Base-by-base conservation (phyloP, 371 early-diverging fungal genomes). In the Parasitella parasitica region DNA sequence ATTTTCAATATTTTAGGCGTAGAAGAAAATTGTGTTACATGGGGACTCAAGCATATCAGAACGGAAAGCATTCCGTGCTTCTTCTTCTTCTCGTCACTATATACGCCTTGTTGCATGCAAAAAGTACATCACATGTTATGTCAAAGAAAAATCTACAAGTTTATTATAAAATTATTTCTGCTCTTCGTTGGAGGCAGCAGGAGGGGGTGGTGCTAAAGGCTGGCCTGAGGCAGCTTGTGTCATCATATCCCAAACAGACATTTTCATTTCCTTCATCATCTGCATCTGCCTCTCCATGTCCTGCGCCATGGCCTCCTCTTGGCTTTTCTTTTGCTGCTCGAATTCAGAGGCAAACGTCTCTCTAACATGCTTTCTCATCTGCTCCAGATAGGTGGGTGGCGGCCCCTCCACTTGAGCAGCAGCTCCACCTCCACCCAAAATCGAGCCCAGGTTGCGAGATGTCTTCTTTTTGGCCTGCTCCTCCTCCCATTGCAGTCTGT, bases 211-310 rank as follows among this genome's bases (percentile, higher is more conserved):
- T n/a, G 46, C 49, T 24, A 69, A 38, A 35, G 70, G 70, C 55
- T 69, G 70, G 22, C 65, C 70, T 61, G 75, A 69, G 27, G 78
- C 71, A 30, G 70, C 75, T 67, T 87, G 80, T 18, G 83, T 68
- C 76, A 88, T 70, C 70, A 89, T 67, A 50, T 88, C 82, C 89
- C 88, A 87, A 22, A 88, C 72, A 6, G 90, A 87, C 81, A 86
- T 80, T 70, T 87, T 89, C 85, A 86, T 87, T 66, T 86, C 86
- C 72, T 83, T 82, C 73, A 84, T 69, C 66, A 82, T 80, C 51
- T 72, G 70, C 68, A 69, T 78, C 66, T 84, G 81, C 51, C 57
- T 72, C 63, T 82, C 78, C 65, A 81, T 78, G 55, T 85, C 84
- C 55, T 84, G 78, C 69, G 84, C 81, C 72, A 81, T 77, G 61